Evolutionary conservation across 192 early-diverging fungal genomes (phyloP).

Genomic region (Diversispora eburnea): DNA sequence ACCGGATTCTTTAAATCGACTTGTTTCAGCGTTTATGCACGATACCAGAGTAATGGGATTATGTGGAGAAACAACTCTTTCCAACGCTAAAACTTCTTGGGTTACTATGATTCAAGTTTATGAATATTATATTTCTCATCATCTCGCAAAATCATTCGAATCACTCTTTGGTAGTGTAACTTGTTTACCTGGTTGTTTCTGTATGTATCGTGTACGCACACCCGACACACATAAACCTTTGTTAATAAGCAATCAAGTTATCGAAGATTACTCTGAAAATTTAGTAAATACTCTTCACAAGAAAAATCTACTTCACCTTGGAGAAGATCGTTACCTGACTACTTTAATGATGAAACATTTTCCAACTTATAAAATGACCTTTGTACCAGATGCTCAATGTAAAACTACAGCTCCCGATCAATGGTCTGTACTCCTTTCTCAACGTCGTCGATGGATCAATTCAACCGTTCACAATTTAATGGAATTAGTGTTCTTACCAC

Average conservation of each 20-base stretch:
- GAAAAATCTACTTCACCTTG: conserved; percentile 97
- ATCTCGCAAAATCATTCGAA: conserved; percentile 96
- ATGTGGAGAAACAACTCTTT: conserved; percentile 93
- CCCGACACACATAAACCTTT: conserved; percentile 87
- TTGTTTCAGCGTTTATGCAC: conserved; percentile 87
- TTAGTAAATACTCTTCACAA: conserved; percentile 95
- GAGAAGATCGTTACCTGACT: conserved; percentile 98
- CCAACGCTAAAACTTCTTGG: conserved; percentile 91
- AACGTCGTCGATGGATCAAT: conserved; percentile 99
- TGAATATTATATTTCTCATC: conserved; percentile 98
- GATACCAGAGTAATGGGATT: conserved; percentile 91
- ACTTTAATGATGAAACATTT: conserved; percentile 95
- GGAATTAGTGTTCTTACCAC: conserved; percentile 88
- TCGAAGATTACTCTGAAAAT: conserved; percentile 93
- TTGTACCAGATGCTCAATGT: conserved; percentile 89
- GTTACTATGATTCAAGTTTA: conserved; percentile 99
- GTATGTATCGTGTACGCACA: conserved; percentile 95
- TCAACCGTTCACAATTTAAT: conserved; percentile 98
- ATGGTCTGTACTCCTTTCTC: conserved; percentile 90
- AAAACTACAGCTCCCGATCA: conserved; percentile 92
- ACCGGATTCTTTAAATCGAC: conserved; percentile 85
- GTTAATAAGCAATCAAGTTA: conserved; percentile 82
- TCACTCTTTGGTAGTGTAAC: conserved; percentile 96
- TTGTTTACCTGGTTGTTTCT: conserved; percentile 98
- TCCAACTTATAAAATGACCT: conserved; percentile 92